A percentile compares a stretch with the other conserved stretches of the same genome.
phyloP scores from a whole-genome alignment of 306 rosid species.

The Cucurbita moschata region DNA sequence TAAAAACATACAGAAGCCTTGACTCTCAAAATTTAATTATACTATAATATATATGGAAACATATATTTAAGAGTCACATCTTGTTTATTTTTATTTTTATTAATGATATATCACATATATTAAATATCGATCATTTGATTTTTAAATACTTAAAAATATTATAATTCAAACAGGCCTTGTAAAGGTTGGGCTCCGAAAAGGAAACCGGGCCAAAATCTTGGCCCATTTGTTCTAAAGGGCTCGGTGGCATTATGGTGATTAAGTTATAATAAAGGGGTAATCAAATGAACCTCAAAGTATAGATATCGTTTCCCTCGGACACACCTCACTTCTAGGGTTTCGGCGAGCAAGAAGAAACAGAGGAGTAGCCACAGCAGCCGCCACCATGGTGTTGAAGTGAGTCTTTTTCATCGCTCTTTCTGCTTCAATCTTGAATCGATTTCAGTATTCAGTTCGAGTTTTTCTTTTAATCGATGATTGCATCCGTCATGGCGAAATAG shows the following conservation, averaged over 20 bases:
- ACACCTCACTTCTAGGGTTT: not conserved
- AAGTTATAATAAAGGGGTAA: not conserved
- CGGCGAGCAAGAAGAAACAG: not conserved
- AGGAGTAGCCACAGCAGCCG: slow-evolving; percentile 1
- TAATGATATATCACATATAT: no score
- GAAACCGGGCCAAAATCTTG: not conserved
- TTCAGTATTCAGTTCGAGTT: not conserved
- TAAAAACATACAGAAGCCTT: no score
- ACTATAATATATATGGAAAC: no score
- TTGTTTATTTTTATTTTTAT: no score
- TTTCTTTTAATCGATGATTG: not conserved
- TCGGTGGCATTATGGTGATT: not conserved
- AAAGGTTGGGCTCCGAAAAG: not conserved
- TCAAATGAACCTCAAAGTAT: not conserved
- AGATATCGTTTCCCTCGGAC: not conserved
- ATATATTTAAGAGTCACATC: no score
- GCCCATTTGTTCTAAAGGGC: not conserved
- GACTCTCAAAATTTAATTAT: no score
- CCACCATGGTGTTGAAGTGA: slow-evolving; percentile 6
- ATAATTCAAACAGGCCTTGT: not conserved
- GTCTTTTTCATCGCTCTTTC: not conserved
- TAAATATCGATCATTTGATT: no score
- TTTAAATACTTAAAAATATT: not conserved
- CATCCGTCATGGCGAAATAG: not conserved
- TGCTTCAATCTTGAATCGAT: not conserved